Conservation (phyloP, 768 basidiomycete species). For the Pulveroboletus frians region DNA sequence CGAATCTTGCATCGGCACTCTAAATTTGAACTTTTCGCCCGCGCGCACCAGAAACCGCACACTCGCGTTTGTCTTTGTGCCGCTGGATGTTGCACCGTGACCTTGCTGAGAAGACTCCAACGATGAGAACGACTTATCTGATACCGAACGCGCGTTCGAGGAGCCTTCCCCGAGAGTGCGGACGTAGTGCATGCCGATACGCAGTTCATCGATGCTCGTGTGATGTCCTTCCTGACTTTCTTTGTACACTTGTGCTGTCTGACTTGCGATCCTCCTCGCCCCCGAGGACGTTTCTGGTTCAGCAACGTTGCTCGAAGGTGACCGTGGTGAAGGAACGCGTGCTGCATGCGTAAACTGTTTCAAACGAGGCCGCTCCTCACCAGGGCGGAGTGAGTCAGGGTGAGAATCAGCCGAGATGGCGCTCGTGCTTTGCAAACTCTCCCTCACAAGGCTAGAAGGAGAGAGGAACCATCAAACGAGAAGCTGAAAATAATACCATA, state of each 20-base stretch:
- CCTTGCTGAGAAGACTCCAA: conserved; percentile 53
- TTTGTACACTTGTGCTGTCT: conserved; percentile 57
- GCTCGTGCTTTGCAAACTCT: conserved; percentile 46
- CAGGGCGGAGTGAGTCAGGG: conserved; percentile 28
- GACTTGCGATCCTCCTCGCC: conserved; percentile 50
- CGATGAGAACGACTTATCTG: conserved; percentile 52
- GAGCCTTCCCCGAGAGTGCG: conserved; percentile 58
- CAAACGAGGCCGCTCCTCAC: conserved; percentile 48
- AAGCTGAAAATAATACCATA: neutral
- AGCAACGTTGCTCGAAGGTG: conserved; percentile 27
- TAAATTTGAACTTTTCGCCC: conserved; percentile 57
- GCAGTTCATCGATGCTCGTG: conserved; percentile 57
- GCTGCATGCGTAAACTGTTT: conserved; percentile 68
- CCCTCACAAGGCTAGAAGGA: conserved; percentile 40
- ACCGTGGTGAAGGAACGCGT: conserved; percentile 59
- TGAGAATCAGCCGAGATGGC: conserved; percentile 33
- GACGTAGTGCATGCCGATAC: conserved; percentile 67
- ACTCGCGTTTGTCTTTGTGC: conserved; percentile 21
- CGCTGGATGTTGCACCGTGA: conserved; percentile 20
- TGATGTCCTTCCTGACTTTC: conserved; percentile 31
- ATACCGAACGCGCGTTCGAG: conserved; percentile 28
- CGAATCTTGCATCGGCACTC: conserved; percentile 38
- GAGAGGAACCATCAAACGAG: conserved; percentile 16
- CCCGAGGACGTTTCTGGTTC: conserved; percentile 23
- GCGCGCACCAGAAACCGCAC: conserved; percentile 46